Conservation (phyloP, 2,329 filamentous ascomycete species). For the Fusarium udum region DNA sequence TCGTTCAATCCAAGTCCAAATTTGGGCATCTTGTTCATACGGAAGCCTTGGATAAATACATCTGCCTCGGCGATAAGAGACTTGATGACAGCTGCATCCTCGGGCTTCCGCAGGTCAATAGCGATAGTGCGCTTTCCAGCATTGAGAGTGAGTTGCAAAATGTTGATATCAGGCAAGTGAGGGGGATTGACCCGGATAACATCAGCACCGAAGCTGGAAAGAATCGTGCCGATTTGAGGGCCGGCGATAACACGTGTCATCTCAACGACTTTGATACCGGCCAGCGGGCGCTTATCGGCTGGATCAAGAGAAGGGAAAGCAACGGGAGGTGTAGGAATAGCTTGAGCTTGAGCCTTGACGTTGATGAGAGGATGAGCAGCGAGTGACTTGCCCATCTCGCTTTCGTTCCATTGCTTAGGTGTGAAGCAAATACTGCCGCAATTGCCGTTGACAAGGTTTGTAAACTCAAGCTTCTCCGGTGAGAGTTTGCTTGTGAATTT, state of each 20-base stretch:
- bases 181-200: conserved; percentile 8
- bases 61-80: conserved; percentile 6
- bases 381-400: conserved; percentile 19
- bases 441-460: conserved; percentile 5
- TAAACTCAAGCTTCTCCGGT: conserved; percentile 10
- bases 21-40: conserved; percentile 26
- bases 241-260: conserved; percentile 22
- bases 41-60: conserved; percentile 17
- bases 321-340: conserved; percentile 3
- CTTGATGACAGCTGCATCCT: conserved; percentile 3
- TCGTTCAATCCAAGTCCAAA: conserved; percentile 14
- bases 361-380: conserved; percentile 9
- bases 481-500: conserved; percentile 39
- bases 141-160: conserved; percentile 17
- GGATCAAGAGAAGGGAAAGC: not conserved
- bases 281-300: not conserved
- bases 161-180: conserved; percentile 16
- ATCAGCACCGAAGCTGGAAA: conserved; percentile 16
- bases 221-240: conserved; percentile 8
- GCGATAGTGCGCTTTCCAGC: conserved; percentile 20
- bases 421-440: conserved; percentile 13
- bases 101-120: conserved; percentile 9
- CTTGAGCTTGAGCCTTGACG: conserved; percentile 1
- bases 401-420: conserved; percentile 22
- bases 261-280: conserved; percentile 10